Percentiles rank a stretch among this genome's conserved stretches.
These are phyloP conservation scores for Cyclotella cryptica DNA, from an alignment of 108 stramenopile genomes.

Conservation along the genomic window DNA sequence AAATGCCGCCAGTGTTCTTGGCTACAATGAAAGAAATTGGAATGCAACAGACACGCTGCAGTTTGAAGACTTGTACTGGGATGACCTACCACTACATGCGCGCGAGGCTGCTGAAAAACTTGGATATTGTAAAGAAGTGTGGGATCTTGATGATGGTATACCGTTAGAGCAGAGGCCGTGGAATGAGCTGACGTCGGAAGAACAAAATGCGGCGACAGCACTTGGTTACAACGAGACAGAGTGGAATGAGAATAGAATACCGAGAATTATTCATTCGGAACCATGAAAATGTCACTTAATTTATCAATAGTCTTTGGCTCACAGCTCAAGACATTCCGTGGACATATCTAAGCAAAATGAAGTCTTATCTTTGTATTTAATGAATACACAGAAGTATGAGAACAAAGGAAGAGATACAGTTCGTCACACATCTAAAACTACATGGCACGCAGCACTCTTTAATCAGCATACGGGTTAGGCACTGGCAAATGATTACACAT, in stretches of 20 bases:
- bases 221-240: conserved; percentile 23
- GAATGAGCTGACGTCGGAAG: conserved; percentile 10
- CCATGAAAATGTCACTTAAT: conserved; percentile 9
- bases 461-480: too few relatives aligned
- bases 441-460: too few relatives aligned
- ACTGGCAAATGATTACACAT: too few relatives aligned
- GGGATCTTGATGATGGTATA: conserved; percentile 14
- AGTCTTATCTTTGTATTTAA: too few relatives aligned
- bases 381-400: too few relatives aligned
- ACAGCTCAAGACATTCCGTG: too few relatives aligned
- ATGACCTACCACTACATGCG: conserved; percentile 8
- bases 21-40: not conserved
- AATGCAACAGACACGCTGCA: not conserved
- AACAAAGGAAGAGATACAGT: too few relatives aligned
- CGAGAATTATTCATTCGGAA: conserved; percentile 13
- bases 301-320: too few relatives aligned
- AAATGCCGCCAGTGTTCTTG: conserved; percentile 1
- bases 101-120: conserved; percentile 15
- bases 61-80: conserved; percentile 22
- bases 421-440: too few relatives aligned
- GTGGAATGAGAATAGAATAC: conserved; percentile 18
- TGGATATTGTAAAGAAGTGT: not conserved
- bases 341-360: too few relatives aligned
- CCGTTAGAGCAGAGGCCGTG: conserved; percentile 9
- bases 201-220: conserved; percentile 14